Base-by-base conservation (phyloP, 148 eudicot species). In the Silene uniflora region DNA sequence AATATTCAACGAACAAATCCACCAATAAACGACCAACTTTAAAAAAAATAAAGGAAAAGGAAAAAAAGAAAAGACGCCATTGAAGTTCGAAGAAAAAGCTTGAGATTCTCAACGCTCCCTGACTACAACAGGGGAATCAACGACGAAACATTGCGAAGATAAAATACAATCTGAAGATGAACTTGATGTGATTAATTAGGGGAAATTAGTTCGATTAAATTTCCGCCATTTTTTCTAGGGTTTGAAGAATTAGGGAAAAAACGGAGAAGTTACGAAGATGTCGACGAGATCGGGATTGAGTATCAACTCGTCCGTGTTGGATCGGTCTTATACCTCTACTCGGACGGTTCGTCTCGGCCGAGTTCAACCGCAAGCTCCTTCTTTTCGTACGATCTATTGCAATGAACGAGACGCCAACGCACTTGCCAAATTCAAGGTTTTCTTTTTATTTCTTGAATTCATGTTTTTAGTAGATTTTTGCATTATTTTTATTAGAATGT, bases 301-400 rank as follows among this genome's bases (percentile, higher is more conserved):
- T 18, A 55, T 67, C 7, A 73, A 67, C 68, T 72, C 76, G 52
- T 39, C 65, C 24, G 46, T 16, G 68, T 56, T 54, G 76, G 76
- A 81, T 71, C 84, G 80, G 6, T 66, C 49, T 10, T 46, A 73
- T 18, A 69, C 84, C 23, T 79, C 85, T 21, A 56, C 76, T 72
- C 81, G 79, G 47, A 71, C 85, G 67, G 86, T 84, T 71, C 81
- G 74, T 49, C 85, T 83, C 60, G 88, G 88, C 0, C 81, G 83
- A 3, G 81, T 86, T 75, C 88, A 81, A 6, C 86, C 88, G 66
- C 88, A 86, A 69, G 85, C 85, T 1, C 88, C 88, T 56, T 17
- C 84, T 68, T 74, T 81, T 18, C 88, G 88, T 22, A 81, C 85
- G 32, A 84, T 86, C 81, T 73, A 39, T 61, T 83, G 86, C 18